Evolutionary conservation across 305 asterid species (phyloP).

Genomic region (Fraxinus xanthoxyloides): DNA sequence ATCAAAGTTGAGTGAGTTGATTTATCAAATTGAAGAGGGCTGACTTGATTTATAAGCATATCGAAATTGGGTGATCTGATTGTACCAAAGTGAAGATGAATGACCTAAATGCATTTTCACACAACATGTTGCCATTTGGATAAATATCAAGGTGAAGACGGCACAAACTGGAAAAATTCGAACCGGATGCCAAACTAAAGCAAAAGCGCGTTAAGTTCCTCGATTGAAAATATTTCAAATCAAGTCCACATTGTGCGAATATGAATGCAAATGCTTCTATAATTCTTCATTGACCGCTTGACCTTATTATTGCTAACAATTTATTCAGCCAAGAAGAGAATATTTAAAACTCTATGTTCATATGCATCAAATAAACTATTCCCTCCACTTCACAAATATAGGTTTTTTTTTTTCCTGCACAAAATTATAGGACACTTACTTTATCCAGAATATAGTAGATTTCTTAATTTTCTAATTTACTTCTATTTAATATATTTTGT

Average conservation of each 20-base stretch:
- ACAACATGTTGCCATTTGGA: not conserved
- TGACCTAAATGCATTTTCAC: not conserved
- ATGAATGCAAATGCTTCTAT: not conserved
- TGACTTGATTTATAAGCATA: not conserved
- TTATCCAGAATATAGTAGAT: too few species aligned
- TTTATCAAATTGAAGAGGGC: not conserved
- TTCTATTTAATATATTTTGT: not conserved
- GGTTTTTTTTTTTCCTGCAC: not conserved
- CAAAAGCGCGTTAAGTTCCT: not conserved
- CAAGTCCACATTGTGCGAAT: not conserved
- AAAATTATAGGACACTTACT: not conserved
- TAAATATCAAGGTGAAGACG: not conserved
- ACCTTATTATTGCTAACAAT: not conserved
- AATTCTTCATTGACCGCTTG: not conserved
- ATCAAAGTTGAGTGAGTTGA: not conserved
- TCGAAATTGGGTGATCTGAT: not conserved
- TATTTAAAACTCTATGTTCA: too few species aligned
- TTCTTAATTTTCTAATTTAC: not conserved
- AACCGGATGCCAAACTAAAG: not conserved
- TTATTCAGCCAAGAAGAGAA: not conserved
- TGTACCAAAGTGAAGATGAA: not conserved
- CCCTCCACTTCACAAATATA: not conserved
- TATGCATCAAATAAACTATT: not conserved
- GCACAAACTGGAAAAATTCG: not conserved
- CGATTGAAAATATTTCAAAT: not conserved